Conservation (phyloP, 768 basidiomycete species). For the Russula ochroleuca region DNA sequence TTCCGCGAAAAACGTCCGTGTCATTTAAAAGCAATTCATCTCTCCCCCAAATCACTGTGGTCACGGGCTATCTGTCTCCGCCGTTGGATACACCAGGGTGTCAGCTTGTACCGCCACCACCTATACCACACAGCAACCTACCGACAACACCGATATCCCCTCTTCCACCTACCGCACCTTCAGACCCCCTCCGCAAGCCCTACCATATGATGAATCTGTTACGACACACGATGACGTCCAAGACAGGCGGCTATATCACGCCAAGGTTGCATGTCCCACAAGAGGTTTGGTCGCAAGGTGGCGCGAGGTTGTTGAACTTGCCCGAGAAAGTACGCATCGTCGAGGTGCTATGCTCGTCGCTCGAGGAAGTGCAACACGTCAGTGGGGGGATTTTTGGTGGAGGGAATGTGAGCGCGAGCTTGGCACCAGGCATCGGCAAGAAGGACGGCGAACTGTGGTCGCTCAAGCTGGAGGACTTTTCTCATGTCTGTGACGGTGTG, state of each 20-base stretch:
- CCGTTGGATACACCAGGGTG: constrained; percentile 31
- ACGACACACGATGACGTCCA: constrained; percentile 69
- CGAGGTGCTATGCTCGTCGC: constrained; percentile 67
- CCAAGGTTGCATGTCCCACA: constrained; percentile 81
- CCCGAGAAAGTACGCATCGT: constrained; percentile 85
- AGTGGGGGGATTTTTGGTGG: constrained; percentile 75
- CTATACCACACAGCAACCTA: constrained; percentile 50
- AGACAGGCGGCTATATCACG: constrained; percentile 84
- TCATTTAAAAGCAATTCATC: constrained; percentile 51
- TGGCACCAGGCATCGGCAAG: constrained; percentile 68
- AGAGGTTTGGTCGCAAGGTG: constrained; percentile 89
- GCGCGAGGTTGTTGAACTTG: constrained; percentile 76
- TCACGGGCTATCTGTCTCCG: constrained; percentile 48
- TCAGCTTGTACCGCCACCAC: constrained; percentile 45
- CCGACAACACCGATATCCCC: constrained; percentile 77
- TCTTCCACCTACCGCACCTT: constrained; percentile 66
- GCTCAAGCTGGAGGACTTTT: constrained; percentile 74
- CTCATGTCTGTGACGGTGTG: constrained; percentile 70
- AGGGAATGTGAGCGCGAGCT: constrained; percentile 69
- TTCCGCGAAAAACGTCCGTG: constrained; percentile 56
- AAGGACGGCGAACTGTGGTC: constrained; percentile 80
- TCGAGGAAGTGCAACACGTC: constrained; percentile 70
- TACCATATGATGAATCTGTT: constrained; percentile 88
- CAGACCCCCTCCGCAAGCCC: constrained; percentile 73
- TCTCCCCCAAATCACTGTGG: constrained; percentile 46